Percentiles rank a stretch among this genome's conserved stretches.
These are phyloP conservation scores for Neurospora discreta DNA, from an alignment of 495 filamentous ascomycete genomes.

Conservation along the genomic window DNA sequence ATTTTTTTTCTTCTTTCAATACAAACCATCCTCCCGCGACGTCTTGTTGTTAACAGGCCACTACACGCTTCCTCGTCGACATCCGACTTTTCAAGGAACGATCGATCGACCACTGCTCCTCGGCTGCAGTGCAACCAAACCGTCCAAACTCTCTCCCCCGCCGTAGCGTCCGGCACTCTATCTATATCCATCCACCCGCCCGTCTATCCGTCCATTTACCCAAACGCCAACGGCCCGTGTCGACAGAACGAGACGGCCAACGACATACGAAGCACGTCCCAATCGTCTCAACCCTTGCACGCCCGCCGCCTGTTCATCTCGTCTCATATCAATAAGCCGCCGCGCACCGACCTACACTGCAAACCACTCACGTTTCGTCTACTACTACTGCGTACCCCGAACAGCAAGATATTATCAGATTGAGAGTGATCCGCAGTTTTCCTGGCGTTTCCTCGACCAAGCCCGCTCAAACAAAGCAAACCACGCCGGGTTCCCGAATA, in stretches of 20 bases:
- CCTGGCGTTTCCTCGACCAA: neutral
- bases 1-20: too few species aligned
- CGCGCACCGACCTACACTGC: neutral
- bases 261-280: neutral
- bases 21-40: neutral
- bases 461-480: neutral
- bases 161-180: neutral
- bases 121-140: neutral
- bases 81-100: neutral
- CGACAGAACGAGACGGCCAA: neutral
- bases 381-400: neutral
- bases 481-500: neutral
- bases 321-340: neutral
- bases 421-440: neutral
- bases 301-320: neutral
- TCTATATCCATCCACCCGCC: neutral
- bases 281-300: neutral
- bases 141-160: neutral
- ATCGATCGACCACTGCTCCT: neutral
- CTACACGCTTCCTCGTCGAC: neutral
- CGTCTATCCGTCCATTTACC: neutral
- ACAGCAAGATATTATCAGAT: neutral
- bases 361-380: neutral
- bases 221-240: neutral
- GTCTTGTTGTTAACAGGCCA: neutral